Percentiles rank a stretch among this genome's conserved stretches.
Evolutionary conservation across 176 grass and related monocot species (phyloP).

Genomic region (Hordeum vulgare): DNA sequence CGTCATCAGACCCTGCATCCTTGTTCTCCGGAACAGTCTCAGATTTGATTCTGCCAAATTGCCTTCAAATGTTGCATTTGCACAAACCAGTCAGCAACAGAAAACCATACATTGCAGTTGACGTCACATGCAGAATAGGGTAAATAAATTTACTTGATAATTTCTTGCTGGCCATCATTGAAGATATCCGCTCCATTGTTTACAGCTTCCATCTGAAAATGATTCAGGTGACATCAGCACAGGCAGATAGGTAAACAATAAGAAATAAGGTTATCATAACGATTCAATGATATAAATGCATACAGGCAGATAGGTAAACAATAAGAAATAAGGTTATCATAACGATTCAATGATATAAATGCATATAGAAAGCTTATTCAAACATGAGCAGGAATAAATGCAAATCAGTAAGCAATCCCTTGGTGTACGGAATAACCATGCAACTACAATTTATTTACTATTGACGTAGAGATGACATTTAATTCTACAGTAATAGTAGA

Average conservation of each 20-base stretch:
- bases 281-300: neutral
- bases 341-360: neutral
- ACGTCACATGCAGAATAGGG: neutral
- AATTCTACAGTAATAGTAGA: neutral
- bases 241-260: neutral
- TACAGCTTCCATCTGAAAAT: slow-evolving; percentile 31
- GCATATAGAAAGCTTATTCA: neutral
- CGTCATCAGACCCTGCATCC: slow-evolving; percentile 56
- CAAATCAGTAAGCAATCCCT: neutral
- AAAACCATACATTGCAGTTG: neutral
- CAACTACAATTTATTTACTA: neutral
- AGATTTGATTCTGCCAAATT: slow-evolving; percentile 42
- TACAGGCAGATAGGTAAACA: neutral
- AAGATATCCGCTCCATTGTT: neutral
- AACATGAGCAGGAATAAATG: neutral
- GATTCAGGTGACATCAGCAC: neutral
- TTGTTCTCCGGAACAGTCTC: slow-evolving; percentile 48
- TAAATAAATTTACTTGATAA: slow-evolving; percentile 34
- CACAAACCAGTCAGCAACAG: neutral
- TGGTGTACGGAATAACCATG: neutral
- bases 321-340: too few relatives aligned
- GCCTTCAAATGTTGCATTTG: slow-evolving; percentile 25
- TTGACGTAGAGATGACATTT: neutral
- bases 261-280: too few relatives aligned
- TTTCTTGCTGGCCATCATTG: slow-evolving; percentile 15